Base-by-base conservation (phyloP, 495 filamentous ascomycete species). In the Penicillium pulvis region DNA sequence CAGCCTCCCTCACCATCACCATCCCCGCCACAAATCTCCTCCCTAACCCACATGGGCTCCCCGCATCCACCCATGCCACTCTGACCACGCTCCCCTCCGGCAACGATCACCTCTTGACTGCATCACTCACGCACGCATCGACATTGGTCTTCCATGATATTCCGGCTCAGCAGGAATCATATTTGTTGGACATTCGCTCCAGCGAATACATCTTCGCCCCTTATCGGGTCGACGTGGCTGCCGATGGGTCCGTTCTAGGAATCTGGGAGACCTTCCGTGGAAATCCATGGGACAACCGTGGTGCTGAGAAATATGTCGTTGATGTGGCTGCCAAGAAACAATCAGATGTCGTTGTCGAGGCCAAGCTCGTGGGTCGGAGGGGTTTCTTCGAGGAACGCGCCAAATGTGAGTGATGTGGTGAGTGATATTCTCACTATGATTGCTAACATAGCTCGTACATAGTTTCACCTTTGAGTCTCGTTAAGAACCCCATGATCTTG, bases 401-500 rank as follows among this genome's bases (percentile, higher is more conserved):
- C 42, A 84, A 84, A 58, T 93, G 92, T 96, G 71, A 80, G 86
- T 86, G 19, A 49, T 42, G 41, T 48, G 17, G 20, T 16, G 20
- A 57, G 30, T 42, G 28, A 53, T 12, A 62, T 42, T 4, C 4
- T 45, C 6, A 3, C 28, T 14, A 30, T 14, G 23, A 35, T 43
- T n/a, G 17, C 43, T 48, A 28, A 35, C 30, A 19, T 16, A 17
- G 9, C 33, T 53, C 36, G 42, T 64, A 17, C 14, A 41, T 23
- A 81, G 77, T 82, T 63, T 83, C 81, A 12, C 82, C 85, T 7
- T 60, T 97, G 54, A 80, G 82, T 59, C 84, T 98, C 43, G 79
- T 98, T 63, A 90, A 90, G 74, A 97, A 89, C 66, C 94, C 94
- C 4, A 98, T 98, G 90, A 96, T 98, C 55, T 75, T 98, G 45